phyloP scores from a whole-genome alignment of 805 yeast species.

The Wickerhamomyces chambardii region DNA sequence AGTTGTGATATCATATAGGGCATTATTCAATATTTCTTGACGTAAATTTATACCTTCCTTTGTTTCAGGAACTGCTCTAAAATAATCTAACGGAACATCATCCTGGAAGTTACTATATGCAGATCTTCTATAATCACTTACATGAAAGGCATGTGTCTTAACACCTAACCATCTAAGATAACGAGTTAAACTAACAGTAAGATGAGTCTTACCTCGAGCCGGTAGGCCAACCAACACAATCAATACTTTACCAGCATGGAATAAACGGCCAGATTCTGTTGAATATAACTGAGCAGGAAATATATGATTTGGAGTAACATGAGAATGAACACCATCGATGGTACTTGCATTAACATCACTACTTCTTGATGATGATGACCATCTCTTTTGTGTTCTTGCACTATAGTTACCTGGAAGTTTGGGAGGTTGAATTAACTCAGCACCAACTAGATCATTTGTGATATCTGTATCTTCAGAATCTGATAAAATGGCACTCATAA shows the following conservation, averaged over 20 bases:
- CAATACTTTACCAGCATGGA: conserved; percentile 92
- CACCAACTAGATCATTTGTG: conserved; percentile 10
- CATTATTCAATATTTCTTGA: conserved; percentile 47
- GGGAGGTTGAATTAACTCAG: conserved; percentile 30
- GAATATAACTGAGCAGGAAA: conserved; percentile 92
- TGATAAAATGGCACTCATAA: conserved; percentile 22
- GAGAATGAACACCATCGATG: conserved; percentile 60
- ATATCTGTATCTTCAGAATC: conserved; percentile 20
- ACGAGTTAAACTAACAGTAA: conserved; percentile 85
- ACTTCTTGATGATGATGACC: conserved; percentile 24
- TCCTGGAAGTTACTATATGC: conserved; percentile 23
- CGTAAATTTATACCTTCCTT: conserved; percentile 44
- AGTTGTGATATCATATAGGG: conserved; percentile 57
- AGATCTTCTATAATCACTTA: conserved; percentile 81
- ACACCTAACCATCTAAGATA: conserved; percentile 96
- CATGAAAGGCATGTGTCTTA: conserved; percentile 81
- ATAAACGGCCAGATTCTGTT: conserved; percentile 85
- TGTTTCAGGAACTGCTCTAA: conserved; percentile 43
- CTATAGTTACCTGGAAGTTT: conserved; percentile 41
- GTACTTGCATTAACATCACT: conserved; percentile 8
- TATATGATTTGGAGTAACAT: conserved; percentile 50
- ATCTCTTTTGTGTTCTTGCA: conserved; percentile 43
- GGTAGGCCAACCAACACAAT: conserved; percentile 89
- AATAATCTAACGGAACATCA: conserved; percentile 61
- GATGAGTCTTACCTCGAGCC: conserved; percentile 91